phyloP scores from a whole-genome alignment of 2,329 filamentous ascomycete genomes.

The Arthrobotrys musiformis region DNA sequence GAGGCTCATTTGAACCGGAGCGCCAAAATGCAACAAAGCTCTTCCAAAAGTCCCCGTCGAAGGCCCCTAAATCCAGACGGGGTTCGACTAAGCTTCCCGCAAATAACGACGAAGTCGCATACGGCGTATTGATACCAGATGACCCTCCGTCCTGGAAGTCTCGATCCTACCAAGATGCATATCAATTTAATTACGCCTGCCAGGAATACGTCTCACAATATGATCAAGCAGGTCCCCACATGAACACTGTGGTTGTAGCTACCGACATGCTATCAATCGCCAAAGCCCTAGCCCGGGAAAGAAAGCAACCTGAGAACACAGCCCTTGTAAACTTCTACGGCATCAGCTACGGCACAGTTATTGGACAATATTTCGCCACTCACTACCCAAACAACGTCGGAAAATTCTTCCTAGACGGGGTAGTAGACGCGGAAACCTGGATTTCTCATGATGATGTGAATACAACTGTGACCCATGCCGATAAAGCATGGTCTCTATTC shows the following conservation, averaged over 20 bases:
- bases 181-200: background rate
- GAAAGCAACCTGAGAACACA: constrained; percentile 24
- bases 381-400: constrained; percentile 45
- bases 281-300: constrained; percentile 42
- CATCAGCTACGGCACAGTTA: constrained; percentile 44
- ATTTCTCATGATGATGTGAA: constrained; percentile 8
- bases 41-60: background rate
- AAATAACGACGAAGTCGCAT: constrained; percentile 3
- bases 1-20: constrained; percentile 22
- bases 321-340: constrained; percentile 37
- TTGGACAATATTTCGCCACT: constrained; percentile 51
- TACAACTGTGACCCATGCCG: constrained; percentile 14
- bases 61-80: background rate
- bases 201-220: constrained; percentile 17
- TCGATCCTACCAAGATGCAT: background rate
- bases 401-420: constrained; percentile 37
- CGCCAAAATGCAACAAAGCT: constrained; percentile 33
- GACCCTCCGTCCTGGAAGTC: constrained; percentile 28
- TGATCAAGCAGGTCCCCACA: constrained; percentile 39
- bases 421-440: constrained; percentile 30
- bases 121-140: constrained; percentile 20
- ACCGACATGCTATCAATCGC: constrained; percentile 45
- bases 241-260: constrained; percentile 47
- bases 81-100: background rate
- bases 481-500: constrained; percentile 45